A percentile compares a stretch with the other conserved stretches of the same genome.
These are phyloP conservation scores for Coemansia aciculifera DNA, from an alignment of 192 early-diverging fungal genomes.

Conservation along the genomic window DNA sequence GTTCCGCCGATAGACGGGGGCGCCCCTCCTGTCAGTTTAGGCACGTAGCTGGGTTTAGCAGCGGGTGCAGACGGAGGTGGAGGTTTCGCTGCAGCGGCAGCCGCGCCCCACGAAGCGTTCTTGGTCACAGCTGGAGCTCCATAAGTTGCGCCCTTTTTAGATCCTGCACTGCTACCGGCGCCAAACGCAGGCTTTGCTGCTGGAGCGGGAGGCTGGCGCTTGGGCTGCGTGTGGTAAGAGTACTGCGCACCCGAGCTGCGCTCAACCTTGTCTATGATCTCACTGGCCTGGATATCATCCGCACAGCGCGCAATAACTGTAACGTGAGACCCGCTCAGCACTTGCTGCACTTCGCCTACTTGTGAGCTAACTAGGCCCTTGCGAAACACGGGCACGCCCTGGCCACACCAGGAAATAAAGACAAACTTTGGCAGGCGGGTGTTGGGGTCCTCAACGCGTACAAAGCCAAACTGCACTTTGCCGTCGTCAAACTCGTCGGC, in stretches of 20 bases:
- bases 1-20: slow-evolving; percentile 21
- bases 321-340: slow-evolving; percentile 70
- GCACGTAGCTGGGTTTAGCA: slow-evolving; percentile 9
- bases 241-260: slow-evolving; percentile 91
- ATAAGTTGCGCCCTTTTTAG: slow-evolving; percentile 33
- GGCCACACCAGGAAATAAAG: slow-evolving; percentile 93
- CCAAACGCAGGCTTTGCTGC: slow-evolving; percentile 44
- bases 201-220: slow-evolving; percentile 18
- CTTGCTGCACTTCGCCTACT: slow-evolving; percentile 74
- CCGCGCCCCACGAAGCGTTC: slow-evolving; percentile 19
- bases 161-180: slow-evolving; percentile 13
- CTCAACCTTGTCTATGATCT: slow-evolving; percentile 83
- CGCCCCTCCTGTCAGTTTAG: slow-evolving; percentile 1
- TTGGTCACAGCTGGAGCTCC: slow-evolving; percentile 30
- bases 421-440: slow-evolving; percentile 85
- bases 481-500: slow-evolving; percentile 89
- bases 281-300: slow-evolving; percentile 75
- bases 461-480: slow-evolving; percentile 90
- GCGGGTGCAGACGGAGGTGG: not conserved
- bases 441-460: slow-evolving; percentile 80
- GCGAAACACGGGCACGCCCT: slow-evolving; percentile 85
- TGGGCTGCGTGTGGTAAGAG: slow-evolving; percentile 57
- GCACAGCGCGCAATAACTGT: slow-evolving; percentile 84
- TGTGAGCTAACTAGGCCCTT: slow-evolving; percentile 88
- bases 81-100: not conserved